A percentile compares a stretch with the other conserved stretches of the same genome.
Evolutionary conservation across 2,329 filamentous ascomycete genomes (phyloP).

Genomic region (Ceratocystis ficicola): DNA sequence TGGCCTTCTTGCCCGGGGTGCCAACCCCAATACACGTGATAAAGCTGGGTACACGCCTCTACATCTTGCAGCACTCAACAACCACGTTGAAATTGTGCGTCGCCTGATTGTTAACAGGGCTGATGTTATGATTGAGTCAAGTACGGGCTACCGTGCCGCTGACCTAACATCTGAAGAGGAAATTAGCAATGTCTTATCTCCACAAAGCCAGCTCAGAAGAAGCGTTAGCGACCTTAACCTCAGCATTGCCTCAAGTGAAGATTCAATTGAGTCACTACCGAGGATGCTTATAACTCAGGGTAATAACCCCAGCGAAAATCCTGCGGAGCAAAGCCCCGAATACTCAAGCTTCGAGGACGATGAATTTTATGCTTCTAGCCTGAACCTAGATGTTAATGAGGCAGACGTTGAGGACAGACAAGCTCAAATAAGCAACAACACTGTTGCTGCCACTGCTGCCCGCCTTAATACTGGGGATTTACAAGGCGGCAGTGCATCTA

Average conservation of each 20-base stretch:
- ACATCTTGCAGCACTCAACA: conserved; percentile 67
- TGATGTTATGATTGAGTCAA: conserved; percentile 49
- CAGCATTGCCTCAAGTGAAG: conserved; percentile 10
- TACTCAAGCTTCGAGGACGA: conserved; percentile 37
- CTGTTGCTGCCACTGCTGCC: not conserved
- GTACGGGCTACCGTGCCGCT: conserved; percentile 16
- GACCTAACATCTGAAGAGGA: conserved; percentile 15
- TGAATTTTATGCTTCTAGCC: conserved; percentile 33
- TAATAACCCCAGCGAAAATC: not conserved
- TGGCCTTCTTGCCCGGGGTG: conserved; percentile 64
- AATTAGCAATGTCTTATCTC: conserved; percentile 17
- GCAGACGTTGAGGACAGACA: conserved; percentile 23
- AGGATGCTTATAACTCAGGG: conserved; percentile 13
- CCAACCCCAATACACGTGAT: conserved; percentile 61
- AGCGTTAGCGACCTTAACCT: conserved; percentile 20
- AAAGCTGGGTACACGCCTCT: conserved; percentile 70
- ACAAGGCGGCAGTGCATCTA: conserved; percentile 9
- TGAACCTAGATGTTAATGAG: conserved; percentile 31
- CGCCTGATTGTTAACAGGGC: conserved; percentile 62
- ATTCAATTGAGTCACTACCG: conserved; percentile 20
- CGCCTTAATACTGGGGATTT: conserved; percentile 10
- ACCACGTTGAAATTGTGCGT: conserved; percentile 62
- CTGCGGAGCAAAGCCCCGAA: conserved; percentile 27
- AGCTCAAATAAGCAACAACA: not conserved
- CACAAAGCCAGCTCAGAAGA: conserved; percentile 22